phyloP scores from a whole-genome alignment of 2,329 filamentous ascomycete genomes.

The Teratosphaeriaceae sp. region DNA sequence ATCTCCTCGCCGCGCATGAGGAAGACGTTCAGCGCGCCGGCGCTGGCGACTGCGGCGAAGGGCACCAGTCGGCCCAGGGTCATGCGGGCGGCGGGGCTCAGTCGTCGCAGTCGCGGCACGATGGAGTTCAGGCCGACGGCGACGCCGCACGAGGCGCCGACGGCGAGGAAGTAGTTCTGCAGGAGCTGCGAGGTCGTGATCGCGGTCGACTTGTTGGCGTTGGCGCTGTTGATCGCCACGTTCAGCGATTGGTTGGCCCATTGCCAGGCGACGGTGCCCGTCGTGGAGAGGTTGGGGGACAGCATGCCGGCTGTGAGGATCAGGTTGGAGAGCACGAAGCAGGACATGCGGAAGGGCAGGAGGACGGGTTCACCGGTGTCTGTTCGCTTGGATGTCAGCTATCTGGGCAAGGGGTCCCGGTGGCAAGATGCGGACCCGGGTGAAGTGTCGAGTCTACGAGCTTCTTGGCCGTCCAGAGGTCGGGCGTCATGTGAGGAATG shows the following conservation, averaged over 20 bases:
- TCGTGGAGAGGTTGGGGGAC: constrained; percentile 75
- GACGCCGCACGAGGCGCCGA: constrained; percentile 88
- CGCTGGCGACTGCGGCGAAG: constrained; percentile 89
- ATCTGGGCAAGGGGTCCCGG: background rate
- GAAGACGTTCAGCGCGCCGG: constrained; percentile 90
- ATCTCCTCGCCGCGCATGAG: constrained; percentile 98
- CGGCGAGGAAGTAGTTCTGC: constrained; percentile 86
- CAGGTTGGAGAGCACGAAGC: constrained; percentile 87
- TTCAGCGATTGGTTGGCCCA: constrained; percentile 96
- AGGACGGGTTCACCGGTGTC: constrained; percentile 91
- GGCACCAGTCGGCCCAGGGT: constrained; percentile 84
- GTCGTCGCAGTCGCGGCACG: constrained; percentile 72
- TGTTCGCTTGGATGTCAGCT: background rate
- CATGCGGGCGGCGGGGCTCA: constrained; percentile 67
- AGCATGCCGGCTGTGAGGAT: constrained; percentile 97
- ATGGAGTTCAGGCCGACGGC: constrained; percentile 86
- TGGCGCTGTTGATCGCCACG: constrained; percentile 94
- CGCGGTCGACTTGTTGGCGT: constrained; percentile 95
- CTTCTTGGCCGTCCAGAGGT: constrained; percentile 95
- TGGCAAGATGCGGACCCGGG: constrained; percentile 61
- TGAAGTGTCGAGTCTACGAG: constrained; percentile 94
- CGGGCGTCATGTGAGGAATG: constrained; percentile 72
- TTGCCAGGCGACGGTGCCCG: constrained; percentile 88
- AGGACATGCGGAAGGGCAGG: constrained; percentile 95
- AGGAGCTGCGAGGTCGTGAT: constrained; percentile 72